These are phyloP conservation scores for Delonix regia DNA, from an alignment of 306 rosid genomes.

Conservation along the genomic window DNA sequence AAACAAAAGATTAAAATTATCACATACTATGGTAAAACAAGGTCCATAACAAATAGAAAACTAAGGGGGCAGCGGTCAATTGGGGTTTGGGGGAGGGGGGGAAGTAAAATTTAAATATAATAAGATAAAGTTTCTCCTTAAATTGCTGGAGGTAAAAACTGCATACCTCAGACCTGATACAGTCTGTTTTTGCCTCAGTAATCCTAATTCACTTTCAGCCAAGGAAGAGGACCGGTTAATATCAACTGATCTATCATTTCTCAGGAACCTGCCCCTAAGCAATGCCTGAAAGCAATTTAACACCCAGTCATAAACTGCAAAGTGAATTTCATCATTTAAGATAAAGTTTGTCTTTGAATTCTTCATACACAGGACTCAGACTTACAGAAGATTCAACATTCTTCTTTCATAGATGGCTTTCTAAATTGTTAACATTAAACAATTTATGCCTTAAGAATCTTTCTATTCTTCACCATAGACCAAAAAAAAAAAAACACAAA, in stretches of 20 bases:
- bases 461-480: neutral
- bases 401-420: slow-evolving; percentile 24
- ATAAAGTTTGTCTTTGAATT: slow-evolving; percentile 21
- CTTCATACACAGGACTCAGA: slow-evolving; percentile 7
- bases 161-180: slow-evolving; percentile 94
- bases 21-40: slow-evolving; percentile 4
- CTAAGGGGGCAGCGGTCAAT: neutral
- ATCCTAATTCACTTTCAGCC: slow-evolving; percentile 92
- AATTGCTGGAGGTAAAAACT: slow-evolving; percentile 23
- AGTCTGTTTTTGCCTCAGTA: slow-evolving; percentile 82
- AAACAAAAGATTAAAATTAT: slow-evolving; percentile 7
- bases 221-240: slow-evolving; percentile 66
- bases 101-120: slow-evolving; percentile 12
- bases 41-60: neutral
- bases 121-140: slow-evolving; percentile 2
- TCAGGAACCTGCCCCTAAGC: slow-evolving; percentile 93
- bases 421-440: slow-evolving; percentile 20
- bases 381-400: neutral
- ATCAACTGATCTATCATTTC: slow-evolving; percentile 71
- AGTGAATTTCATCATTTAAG: slow-evolving; percentile 30
- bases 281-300: slow-evolving; percentile 67
- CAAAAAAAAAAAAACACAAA: slow-evolving; percentile 12
- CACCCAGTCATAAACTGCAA: slow-evolving; percentile 34
- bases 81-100: too few relatives aligned
- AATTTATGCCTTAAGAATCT: neutral